Evolutionary conservation across 2,329 filamentous ascomycete genomes (phyloP).

Genomic region (Claviceps monticola): DNA sequence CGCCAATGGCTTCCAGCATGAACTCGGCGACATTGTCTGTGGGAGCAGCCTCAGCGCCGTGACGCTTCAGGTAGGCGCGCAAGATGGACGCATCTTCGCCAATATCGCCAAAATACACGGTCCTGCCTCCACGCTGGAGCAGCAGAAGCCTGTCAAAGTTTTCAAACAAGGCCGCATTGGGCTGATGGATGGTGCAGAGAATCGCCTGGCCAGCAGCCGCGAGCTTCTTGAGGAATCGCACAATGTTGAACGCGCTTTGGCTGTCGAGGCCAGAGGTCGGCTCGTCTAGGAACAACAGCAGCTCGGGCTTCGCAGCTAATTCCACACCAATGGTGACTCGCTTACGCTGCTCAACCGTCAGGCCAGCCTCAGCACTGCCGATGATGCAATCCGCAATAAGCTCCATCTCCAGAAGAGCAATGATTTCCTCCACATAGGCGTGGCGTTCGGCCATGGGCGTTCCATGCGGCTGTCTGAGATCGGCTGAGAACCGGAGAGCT

Average conservation of each 20-base stretch:
- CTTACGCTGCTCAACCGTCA: constrained; percentile 52
- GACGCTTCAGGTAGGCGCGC: constrained; percentile 45
- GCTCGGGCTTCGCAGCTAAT: constrained; percentile 66
- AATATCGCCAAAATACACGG: constrained; percentile 78
- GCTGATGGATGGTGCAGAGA: constrained; percentile 83
- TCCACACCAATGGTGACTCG: constrained; percentile 89
- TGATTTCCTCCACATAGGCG: constrained; percentile 47
- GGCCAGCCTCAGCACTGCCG: constrained; percentile 50
- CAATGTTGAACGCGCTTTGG: constrained; percentile 61
- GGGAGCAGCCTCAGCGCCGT: constrained; percentile 44
- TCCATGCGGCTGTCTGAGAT: constrained; percentile 42
- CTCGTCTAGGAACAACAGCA: constrained; percentile 67
- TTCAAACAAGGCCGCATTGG: constrained; percentile 74
- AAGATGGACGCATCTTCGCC: constrained; percentile 59
- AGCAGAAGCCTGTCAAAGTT: constrained; percentile 76
- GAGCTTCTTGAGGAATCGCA: constrained; percentile 64
- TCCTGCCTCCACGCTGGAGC: constrained; percentile 62
- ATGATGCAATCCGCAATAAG: constrained; percentile 45
- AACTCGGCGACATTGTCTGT: constrained; percentile 56
- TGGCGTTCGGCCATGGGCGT: constrained; percentile 42
- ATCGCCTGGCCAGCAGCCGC: constrained; percentile 74
- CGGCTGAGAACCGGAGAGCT: constrained; percentile 48
- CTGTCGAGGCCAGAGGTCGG: constrained; percentile 55
- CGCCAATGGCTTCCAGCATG: constrained; percentile 76
- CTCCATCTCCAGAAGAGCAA: constrained; percentile 45